Base-by-base conservation (phyloP, 768 basidiomycete genomes). In the Lactarius hengduanensis region DNA sequence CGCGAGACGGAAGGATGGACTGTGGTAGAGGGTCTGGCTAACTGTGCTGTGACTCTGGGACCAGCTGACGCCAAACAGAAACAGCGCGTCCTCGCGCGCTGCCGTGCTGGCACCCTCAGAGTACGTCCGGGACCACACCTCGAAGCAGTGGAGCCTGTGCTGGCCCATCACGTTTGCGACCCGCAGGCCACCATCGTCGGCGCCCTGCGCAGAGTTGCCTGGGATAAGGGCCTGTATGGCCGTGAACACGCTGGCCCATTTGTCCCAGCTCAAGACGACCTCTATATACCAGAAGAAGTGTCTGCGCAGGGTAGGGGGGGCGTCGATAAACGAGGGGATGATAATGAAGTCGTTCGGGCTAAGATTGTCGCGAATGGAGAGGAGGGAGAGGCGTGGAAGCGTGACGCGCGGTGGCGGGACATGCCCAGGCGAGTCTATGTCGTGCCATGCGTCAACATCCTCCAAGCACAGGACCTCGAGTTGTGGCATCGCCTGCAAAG, bases 271-370 rank as follows among this genome's bases (percentile, higher is more conserved):
- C 20, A 50, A 15, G 8, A 66, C 47, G 1, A 62, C 40, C 47
- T 50, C 36, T n/a, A 20, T 28, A 4, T 30, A 61, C 66, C 66
- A 67, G 57, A 63, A 63, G 50, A 67, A 32, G 57, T 59, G 50
- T 28, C 57, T 34, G 53, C 66, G 66, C 28, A 67, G 62, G 2
- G 66, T 67, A 5, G 40, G 18, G 11, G 57, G 62, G 0, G 57
- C 66, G n/a, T 59, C 58, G 50, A 67, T 59, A 53, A 16, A 41
- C 28, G 22, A 32, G 5, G 56, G 10, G 20, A 67, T 62, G 4
- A 32, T 2, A 32, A 56, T 53, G 57, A 67, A 59, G 11, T 57
- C 38, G 1, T 62, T 41, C 16, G 58, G 62, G 8, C 53, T 45
- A 16, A n/a, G 34, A 36, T 36, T 38, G 10, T 67, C 66, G 10